Evolutionary conservation across 139 green algal genomes (phyloP), one percentile per base, ranked within the genome.

Genomic region (Pleodorina starrii): DNA sequence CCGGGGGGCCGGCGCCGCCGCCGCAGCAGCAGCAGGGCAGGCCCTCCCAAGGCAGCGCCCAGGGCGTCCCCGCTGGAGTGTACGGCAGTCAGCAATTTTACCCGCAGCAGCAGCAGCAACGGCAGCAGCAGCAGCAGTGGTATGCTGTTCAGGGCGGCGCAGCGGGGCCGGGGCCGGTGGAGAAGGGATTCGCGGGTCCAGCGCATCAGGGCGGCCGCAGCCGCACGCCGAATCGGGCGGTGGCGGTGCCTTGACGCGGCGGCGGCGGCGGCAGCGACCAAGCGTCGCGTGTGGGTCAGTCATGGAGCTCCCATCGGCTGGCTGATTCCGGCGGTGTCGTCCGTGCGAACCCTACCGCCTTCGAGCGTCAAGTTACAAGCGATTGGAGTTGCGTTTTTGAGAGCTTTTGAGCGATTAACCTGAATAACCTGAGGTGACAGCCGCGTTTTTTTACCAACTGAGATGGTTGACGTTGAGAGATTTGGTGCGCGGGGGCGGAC

Each of bases 121-220:
- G 75, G 42, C 66, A 71, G 43, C 42, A 68, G 43, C 83, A 81
- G 68, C 63, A 87, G 81, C 54, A 87, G 63, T 57, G 71, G 46
- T 19, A 79, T 35, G 3, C 40, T 12, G 14, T 80, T 38, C 40
- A 51, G 2, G 42, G 42, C 25, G 72, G 35, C 1, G 68, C 68
- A 44, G 35, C 68, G 36, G 68, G 68, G 68, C 11, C 63, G 32
- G 54, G 21, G 25, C 21, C 54, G 54, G 29, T 25, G 54, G 54
- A 5, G 25, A 4, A 21, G 29, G 63, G 63, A 5, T 73, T 42
- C 35, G 5, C 63, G 32, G 63, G 69, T 19, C 19, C 38, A 21
- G 54, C 54, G 4, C n/a, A 17, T 38, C 16, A n/a, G 11, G 72
- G 72, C 72, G 72, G 72, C 27, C 72, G 72, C 72, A 80, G 72